A percentile compares a stretch with the other conserved stretches of the same genome.
phyloP scores from a whole-genome alignment of 176 grass and related monocot genomes.

The Paspalum vaginatum region DNA sequence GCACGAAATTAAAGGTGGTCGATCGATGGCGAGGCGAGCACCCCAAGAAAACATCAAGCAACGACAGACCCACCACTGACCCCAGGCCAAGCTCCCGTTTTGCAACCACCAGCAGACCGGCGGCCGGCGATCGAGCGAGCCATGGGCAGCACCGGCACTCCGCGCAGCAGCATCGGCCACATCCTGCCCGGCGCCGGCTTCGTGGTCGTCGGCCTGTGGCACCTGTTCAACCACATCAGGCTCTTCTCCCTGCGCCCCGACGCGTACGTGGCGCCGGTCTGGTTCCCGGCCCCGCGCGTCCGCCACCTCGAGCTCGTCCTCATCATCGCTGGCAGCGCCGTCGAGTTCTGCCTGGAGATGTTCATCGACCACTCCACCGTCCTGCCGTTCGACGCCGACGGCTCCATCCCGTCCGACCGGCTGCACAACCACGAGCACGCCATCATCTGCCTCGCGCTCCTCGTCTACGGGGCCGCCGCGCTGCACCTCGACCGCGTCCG shows the following conservation, averaged over 20 bases:
- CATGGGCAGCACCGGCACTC: conserved; percentile 36
- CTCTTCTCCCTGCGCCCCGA: conserved; percentile 53
- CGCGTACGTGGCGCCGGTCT: conserved; percentile 60
- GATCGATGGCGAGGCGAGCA: conserved; percentile 22
- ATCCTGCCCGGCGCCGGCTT: conserved; percentile 66
- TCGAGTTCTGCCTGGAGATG: conserved; percentile 58
- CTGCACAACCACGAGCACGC: conserved; percentile 83
- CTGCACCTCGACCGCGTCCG: conserved; percentile 61
- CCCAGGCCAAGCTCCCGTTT: no score
- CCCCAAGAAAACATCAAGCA: conserved; percentile 25
- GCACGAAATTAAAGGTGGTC: background rate
- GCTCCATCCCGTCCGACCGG: conserved; percentile 58
- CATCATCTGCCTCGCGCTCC: conserved; percentile 53
- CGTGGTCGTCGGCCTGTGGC: conserved; percentile 67
- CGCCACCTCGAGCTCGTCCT: conserved; percentile 66
- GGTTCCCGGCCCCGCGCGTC: conserved; percentile 52
- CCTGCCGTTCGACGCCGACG: conserved; percentile 67
- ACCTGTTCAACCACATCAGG: conserved; percentile 64
- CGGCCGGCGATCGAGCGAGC: background rate
- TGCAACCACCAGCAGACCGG: background rate
- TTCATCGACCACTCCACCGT: conserved; percentile 55
- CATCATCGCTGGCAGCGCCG: conserved; percentile 55
- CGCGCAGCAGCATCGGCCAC: conserved; percentile 67
- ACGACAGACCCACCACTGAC: background rate
- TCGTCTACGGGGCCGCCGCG: conserved; percentile 53